A percentile compares a stretch with the other conserved stretches of the same genome.
Evolutionary conservation across 2,329 filamentous ascomycete species (phyloP).

Genomic region (Chaetomium olivaceum): DNA sequence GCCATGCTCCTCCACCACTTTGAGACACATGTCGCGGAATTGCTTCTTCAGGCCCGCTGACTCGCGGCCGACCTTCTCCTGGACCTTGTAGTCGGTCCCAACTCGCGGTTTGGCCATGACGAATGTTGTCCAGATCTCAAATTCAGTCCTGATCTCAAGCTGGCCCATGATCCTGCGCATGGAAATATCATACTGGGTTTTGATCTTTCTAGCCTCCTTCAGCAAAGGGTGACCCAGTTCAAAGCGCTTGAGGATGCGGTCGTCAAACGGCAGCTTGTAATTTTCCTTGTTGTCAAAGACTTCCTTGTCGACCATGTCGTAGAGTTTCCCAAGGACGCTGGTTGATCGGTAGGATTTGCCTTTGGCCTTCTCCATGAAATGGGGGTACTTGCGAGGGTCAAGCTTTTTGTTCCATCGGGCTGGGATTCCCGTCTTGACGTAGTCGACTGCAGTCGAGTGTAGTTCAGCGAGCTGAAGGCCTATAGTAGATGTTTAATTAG

Average conservation of each 20-base stretch:
- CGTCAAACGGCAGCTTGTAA: conserved; percentile 74
- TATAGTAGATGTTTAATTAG: background rate
- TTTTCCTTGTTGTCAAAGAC: conserved; percentile 67
- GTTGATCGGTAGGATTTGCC: conserved; percentile 61
- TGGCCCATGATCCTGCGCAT: conserved; percentile 82
- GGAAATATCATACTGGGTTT: conserved; percentile 73
- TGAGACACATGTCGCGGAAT: conserved; percentile 67
- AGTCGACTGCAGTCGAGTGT: conserved; percentile 92
- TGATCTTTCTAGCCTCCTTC: conserved; percentile 64
- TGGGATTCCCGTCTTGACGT: conserved; percentile 82
- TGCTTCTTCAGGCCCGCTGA: conserved; percentile 65
- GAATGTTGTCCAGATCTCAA: conserved; percentile 89
- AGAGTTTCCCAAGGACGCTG: conserved; percentile 77
- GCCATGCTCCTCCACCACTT: conserved; percentile 62
- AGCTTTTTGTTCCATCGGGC: conserved; percentile 66
- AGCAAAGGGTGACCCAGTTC: conserved; percentile 57
- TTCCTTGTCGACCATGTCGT: conserved; percentile 66
- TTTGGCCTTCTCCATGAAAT: conserved; percentile 77
- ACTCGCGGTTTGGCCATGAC: conserved; percentile 72
- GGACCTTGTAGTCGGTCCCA: conserved; percentile 78
- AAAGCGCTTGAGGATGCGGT: conserved; percentile 67
- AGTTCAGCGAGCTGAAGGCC: conserved; percentile 53
- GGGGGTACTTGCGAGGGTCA: conserved; percentile 68
- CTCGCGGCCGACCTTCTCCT: conserved; percentile 76
- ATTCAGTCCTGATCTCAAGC: conserved; percentile 80